Evolutionary conservation across 2,329 filamentous ascomycete species (phyloP).

Genomic region (Lachnellula hyalina): DNA sequence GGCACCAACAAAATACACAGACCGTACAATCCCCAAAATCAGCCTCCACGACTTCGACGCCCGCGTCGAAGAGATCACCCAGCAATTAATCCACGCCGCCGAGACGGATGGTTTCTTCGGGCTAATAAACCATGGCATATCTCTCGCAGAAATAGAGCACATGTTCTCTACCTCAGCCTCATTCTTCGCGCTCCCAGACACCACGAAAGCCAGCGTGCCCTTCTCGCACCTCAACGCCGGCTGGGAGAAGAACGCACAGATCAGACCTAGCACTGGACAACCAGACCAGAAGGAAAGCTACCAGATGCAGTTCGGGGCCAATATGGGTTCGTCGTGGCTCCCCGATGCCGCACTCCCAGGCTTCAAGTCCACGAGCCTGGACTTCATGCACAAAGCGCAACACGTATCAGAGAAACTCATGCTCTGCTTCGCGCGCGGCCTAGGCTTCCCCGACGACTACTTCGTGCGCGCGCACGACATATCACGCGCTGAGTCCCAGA

Average conservation of each 20-base stretch:
- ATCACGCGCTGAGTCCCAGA: constrained; percentile 43
- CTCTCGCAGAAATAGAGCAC: constrained; percentile 39
- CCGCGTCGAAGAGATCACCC: constrained; percentile 50
- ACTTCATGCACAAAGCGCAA: constrained; percentile 34
- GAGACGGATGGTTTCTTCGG: constrained; percentile 57
- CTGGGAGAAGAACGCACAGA: constrained; percentile 52
- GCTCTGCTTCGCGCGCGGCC: constrained; percentile 48
- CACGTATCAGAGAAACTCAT: constrained; percentile 48
- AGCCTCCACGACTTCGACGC: constrained; percentile 30
- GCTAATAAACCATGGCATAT: constrained; percentile 43
- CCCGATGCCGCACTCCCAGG: constrained; percentile 34
- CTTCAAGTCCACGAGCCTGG: constrained; percentile 42
- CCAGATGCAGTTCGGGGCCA: constrained; percentile 47
- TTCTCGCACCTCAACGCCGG: constrained; percentile 43
- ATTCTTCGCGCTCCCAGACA: constrained; percentile 49
- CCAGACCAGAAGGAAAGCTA: constrained; percentile 54
- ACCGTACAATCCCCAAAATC: constrained; percentile 16
- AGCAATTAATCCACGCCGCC: constrained; percentile 46
- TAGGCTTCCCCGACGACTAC: constrained; percentile 48
- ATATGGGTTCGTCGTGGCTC: constrained; percentile 30
- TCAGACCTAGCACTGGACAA: constrained; percentile 50
- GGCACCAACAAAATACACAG: constrained; percentile 22
- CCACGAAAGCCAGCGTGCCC: constrained; percentile 44
- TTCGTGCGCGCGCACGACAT: constrained; percentile 49
- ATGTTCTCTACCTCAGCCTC: constrained; percentile 33